Conservation (phyloP, 2,329 filamentous ascomycete species). For the Microdochium nivale region DNA sequence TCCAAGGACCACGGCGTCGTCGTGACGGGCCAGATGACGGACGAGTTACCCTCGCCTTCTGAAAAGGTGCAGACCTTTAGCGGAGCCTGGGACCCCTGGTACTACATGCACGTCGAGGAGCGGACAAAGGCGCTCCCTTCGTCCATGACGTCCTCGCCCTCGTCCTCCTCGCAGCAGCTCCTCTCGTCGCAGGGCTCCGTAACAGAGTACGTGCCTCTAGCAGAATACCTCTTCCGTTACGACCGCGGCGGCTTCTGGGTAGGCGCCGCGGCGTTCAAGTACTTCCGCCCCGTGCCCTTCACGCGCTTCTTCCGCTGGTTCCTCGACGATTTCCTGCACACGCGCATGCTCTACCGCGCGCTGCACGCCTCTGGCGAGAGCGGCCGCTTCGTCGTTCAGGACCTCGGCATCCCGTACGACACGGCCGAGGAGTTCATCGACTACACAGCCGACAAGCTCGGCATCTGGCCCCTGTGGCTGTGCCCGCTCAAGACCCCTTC, state of each 20-base stretch:
- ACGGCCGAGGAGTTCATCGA: conserved; percentile 43
- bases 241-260: conserved; percentile 72
- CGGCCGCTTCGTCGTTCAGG: conserved; percentile 59
- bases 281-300: conserved; percentile 59
- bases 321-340: conserved; percentile 65
- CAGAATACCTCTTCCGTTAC: conserved; percentile 70
- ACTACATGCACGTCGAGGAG: conserved; percentile 60
- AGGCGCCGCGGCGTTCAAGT: conserved; percentile 54
- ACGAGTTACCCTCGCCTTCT: conserved; percentile 33
- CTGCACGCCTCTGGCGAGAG: conserved; percentile 60
- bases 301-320: conserved; percentile 57
- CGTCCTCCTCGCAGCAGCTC: conserved; percentile 4
- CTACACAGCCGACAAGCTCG: conserved; percentile 40
- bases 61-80: conserved; percentile 27
- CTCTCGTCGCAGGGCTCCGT: conserved; percentile 9
- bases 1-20: conserved; percentile 54
- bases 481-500: conserved; percentile 42
- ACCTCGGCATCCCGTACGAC: conserved; percentile 50
- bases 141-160: conserved; percentile 8
- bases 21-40: conserved; percentile 53
- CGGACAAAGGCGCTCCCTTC: conserved; percentile 23
- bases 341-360: conserved; percentile 65
- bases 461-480: conserved; percentile 53
- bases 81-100: conserved; percentile 62
- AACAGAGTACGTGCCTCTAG: conserved; percentile 54